A percentile compares a stretch with the other conserved stretches of the same genome.
These are phyloP conservation scores for Endoconidiophora polonica DNA, from an alignment of 2,329 filamentous ascomycete genomes.

Conservation along the genomic window DNA sequence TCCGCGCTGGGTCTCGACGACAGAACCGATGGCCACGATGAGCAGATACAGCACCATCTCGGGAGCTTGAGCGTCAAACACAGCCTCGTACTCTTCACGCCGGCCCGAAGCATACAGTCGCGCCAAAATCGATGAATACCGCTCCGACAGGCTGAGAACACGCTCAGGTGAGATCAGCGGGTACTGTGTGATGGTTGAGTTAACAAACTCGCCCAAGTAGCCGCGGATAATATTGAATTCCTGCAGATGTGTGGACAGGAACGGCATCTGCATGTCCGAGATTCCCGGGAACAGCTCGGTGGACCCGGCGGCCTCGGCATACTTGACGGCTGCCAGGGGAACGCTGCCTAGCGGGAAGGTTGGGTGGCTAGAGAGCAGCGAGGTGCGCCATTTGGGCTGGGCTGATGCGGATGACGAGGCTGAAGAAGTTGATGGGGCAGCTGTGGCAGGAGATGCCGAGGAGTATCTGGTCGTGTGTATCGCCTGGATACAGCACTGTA, in stretches of 20 bases:
- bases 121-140: background rate
- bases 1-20: conserved; percentile 4
- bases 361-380: no score
- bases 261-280: background rate
- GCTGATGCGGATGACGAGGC: background rate
- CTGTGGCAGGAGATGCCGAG: background rate
- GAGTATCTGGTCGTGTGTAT: no score
- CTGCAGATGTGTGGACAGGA: background rate
- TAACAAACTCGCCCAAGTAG: conserved; percentile 8
- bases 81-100: background rate
- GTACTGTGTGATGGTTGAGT: background rate
- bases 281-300: background rate
- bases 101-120: background rate
- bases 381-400: background rate
- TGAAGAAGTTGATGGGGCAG: background rate
- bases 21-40: conserved; percentile 1
- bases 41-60: conserved; percentile 4
- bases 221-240: conserved; percentile 1
- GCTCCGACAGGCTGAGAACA: conserved; percentile 3
- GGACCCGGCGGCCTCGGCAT: no score
- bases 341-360: conserved; percentile 5
- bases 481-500: no score
- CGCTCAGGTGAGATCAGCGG: conserved; percentile 5
- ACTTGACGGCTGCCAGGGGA: background rate
- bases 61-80: background rate